These are phyloP conservation scores for Trametes villosa DNA, from an alignment of 768 basidiomycete genomes.

Conservation along the genomic window DNA sequence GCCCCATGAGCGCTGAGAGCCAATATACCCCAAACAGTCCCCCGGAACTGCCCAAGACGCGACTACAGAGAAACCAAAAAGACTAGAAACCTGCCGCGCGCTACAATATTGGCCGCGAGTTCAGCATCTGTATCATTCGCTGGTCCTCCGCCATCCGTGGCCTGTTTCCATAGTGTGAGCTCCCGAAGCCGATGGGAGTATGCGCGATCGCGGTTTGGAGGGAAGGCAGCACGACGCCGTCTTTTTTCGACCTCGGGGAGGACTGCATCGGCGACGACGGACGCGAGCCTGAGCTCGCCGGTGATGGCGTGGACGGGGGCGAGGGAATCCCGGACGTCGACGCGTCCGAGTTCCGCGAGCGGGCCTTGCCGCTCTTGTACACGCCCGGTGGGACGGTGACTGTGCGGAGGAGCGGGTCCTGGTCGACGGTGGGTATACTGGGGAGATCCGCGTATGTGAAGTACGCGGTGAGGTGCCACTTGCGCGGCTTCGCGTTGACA, in stretches of 20 bases:
- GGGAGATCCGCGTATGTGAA: slow-evolving; percentile 46
- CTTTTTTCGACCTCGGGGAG: slow-evolving; percentile 24
- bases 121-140: slow-evolving; percentile 63
- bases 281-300: slow-evolving; percentile 26
- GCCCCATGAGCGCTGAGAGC: not conserved
- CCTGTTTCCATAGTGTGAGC: slow-evolving; percentile 33
- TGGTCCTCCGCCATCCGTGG: slow-evolving; percentile 59
- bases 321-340: slow-evolving; percentile 28
- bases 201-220: slow-evolving; percentile 44
- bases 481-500: slow-evolving; percentile 52
- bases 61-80: not conserved
- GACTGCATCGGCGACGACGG: slow-evolving; percentile 22
- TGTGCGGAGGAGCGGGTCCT: slow-evolving; percentile 40
- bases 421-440: slow-evolving; percentile 43
- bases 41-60: not conserved
- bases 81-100: slow-evolving; percentile 8
- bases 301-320: slow-evolving; percentile 31
- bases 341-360: slow-evolving; percentile 41
- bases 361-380: slow-evolving; percentile 47
- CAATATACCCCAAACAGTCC: slow-evolving; percentile 14
- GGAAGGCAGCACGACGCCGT: slow-evolving; percentile 42
- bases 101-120: slow-evolving; percentile 43
- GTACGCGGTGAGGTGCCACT: slow-evolving; percentile 66
- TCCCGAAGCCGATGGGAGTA: slow-evolving; percentile 32
- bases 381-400: slow-evolving; percentile 44